A percentile compares a stretch with the other conserved stretches of the same genome.
These are phyloP conservation scores for Thalassiosira exigua DNA, from an alignment of 352 stramenopile species.

Conservation along the genomic window DNA sequence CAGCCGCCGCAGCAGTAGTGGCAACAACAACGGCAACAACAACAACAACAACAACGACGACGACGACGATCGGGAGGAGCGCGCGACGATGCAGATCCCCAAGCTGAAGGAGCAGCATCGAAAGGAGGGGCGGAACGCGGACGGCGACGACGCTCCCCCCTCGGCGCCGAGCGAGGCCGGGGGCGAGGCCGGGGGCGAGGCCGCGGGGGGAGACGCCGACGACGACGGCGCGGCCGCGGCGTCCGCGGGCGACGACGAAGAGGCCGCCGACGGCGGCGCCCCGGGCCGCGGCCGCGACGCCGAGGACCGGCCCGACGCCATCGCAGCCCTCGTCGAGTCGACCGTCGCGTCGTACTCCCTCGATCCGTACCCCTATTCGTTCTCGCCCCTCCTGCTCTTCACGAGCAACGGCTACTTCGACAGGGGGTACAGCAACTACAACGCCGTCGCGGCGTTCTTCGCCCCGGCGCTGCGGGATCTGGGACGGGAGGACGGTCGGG, in stretches of 20 bases:
- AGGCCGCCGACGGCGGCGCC: conserved; percentile 3
- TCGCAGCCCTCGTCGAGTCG: conserved; percentile 33
- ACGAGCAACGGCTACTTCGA: conserved; percentile 57
- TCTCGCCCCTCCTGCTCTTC: conserved; percentile 67
- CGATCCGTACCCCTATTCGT: conserved; percentile 70
- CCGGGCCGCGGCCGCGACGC: neutral
- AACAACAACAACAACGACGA: conserved; percentile 1
- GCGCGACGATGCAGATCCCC: too few species aligned
- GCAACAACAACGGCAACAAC: neutral
- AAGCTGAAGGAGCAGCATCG: conserved; percentile 17
- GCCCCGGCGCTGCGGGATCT: conserved; percentile 34
- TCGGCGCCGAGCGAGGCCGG: conserved; percentile 4
- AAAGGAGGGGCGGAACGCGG: conserved; percentile 5
- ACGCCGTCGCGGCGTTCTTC: conserved; percentile 67
- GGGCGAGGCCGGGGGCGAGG: neutral
- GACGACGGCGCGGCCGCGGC: conserved; percentile 1
- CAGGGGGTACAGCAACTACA: conserved; percentile 69
- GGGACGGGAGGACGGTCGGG: conserved; percentile 6
- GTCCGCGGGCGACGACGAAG: conserved; percentile 2
- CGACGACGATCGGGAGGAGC: neutral
- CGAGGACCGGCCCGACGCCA: neutral
- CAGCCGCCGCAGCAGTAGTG: neutral
- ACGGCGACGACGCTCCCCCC: conserved; percentile 6
- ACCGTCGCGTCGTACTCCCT: conserved; percentile 46
- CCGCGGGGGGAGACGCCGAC: neutral